These are phyloP conservation scores for Lachnellula subtilissima DNA, from an alignment of 2,329 filamentous ascomycete species.

Conservation along the genomic window DNA sequence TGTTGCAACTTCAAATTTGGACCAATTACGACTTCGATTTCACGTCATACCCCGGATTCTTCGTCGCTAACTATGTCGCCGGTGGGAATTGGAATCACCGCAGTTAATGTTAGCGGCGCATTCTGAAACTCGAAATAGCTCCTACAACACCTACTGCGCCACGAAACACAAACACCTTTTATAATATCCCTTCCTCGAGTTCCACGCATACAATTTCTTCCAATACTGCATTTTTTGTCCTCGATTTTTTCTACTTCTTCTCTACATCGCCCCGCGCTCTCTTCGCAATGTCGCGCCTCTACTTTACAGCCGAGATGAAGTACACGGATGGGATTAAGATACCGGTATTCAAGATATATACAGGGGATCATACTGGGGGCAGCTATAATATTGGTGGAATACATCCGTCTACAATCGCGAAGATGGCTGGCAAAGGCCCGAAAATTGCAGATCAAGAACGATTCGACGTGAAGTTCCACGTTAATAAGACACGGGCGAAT, in stretches of 20 bases:
- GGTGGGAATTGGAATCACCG: neutral
- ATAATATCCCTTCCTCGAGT: neutral
- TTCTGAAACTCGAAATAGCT: neutral
- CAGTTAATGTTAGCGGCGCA: neutral
- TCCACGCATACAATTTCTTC: no score
- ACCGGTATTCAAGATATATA: neutral
- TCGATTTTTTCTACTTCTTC: neutral
- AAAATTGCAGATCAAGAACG: neutral
- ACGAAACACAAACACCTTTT: neutral
- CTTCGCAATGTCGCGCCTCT: neutral
- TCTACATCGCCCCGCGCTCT: neutral
- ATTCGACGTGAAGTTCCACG: neutral
- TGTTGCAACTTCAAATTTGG: no score
- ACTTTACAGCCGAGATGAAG: neutral
- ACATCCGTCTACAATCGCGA: neutral
- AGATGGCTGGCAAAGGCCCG: neutral
- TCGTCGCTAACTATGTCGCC: no score
- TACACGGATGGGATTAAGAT: neutral
- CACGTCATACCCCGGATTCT: neutral
- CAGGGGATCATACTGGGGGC: neutral
- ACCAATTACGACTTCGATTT: no score
- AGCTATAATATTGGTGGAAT: neutral
- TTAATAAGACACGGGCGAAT: neutral
- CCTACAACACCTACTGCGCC: neutral
- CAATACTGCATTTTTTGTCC: neutral